These are phyloP conservation scores for Poronia punctata DNA, from an alignment of 495 filamentous ascomycete genomes.

Conservation along the genomic window DNA sequence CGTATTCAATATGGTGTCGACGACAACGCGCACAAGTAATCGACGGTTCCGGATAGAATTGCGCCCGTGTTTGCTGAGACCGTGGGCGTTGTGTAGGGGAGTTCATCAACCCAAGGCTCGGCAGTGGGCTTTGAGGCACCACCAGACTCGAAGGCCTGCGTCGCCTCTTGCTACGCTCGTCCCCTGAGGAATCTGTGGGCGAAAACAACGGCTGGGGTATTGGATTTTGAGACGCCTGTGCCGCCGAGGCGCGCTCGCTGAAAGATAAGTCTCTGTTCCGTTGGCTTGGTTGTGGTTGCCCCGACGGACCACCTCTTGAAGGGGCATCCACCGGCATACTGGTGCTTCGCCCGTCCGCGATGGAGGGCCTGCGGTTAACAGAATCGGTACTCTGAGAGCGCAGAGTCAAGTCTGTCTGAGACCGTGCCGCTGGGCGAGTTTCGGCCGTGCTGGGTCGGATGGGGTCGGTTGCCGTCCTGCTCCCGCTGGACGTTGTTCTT, in stretches of 20 bases:
- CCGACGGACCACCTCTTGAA: conserved; percentile 1
- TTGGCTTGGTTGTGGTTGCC: conserved; percentile 4
- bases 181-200: conserved; percentile 15
- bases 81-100: conserved; percentile 20
- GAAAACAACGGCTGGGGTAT: conserved; percentile 14
- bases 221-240: conserved; percentile 8
- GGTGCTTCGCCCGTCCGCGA: conserved; percentile 36
- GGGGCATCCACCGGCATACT: conserved; percentile 25
- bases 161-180: conserved; percentile 12
- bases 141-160: conserved; percentile 17
- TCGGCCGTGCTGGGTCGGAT: conserved; percentile 30
- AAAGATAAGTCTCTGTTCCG: conserved; percentile 22
- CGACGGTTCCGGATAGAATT: conserved; percentile 59
- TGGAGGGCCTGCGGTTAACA: conserved; percentile 17
- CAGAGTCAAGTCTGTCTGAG: conserved; percentile 54
- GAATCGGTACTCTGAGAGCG: conserved; percentile 33
- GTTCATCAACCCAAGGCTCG: conserved; percentile 23
- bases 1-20: conserved; percentile 64
- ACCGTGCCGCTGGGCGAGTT: conserved; percentile 41
- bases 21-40: conserved; percentile 65
- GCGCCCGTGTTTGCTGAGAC: conserved; percentile 26
- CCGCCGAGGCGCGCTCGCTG: conserved; percentile 19
- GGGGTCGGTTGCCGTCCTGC: conserved; percentile 39
- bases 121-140: conserved; percentile 19
- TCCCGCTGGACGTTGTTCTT: conserved; percentile 32